Base-by-base conservation (phyloP, 2,329 filamentous ascomycete genomes). In the Periconia sp. region DNA sequence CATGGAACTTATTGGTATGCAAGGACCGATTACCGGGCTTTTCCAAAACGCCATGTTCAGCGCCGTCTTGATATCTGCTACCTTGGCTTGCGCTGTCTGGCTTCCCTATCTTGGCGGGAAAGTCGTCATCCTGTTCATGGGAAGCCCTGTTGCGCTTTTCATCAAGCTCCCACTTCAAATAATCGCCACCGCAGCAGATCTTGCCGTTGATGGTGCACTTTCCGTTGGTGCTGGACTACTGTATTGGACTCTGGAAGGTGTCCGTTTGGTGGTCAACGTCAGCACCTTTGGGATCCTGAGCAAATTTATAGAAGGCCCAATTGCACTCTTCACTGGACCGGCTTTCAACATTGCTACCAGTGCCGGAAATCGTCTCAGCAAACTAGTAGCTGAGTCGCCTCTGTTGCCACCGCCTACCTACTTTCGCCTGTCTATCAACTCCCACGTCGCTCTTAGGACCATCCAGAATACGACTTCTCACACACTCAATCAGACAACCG, bases 11-110 rank as follows among this genome's bases (percentile, higher is more conserved):
- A 89, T 99, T 54, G 94, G 94, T 37, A 95, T 99, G 89, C 91
- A 95, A 66, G 94, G 94, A 0, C 94, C 94, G 0, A 81, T 99
- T 2, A 88, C 89, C 14, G 92, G 91, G 2, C 82, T 99, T 6
- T 86, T 97, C 61, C 94, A 99, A 68, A 99, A 99, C 62, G 92
- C 90, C 51, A 86, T 97, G 15, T 99, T 99, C 74, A 96, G 93
- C 70, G 88, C 90, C 8, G 88, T 97, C 44, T 81, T 99, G 27
- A 91, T 99, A 9, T 71, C 90, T 1, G 84, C 93, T 48, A 96
- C 92, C 14, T 86, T 99, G 41, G 88, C 91, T 49, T 79, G 89
- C 54, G 93, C 92, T 48, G 85, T 97, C 43, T 96, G 94, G 77
- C 77, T 96, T 48, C 94, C 94, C 0, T 99, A 97, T 75, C 88